Percentiles rank a stretch among this genome's conserved stretches.
Conservation (phyloP, 768 basidiomycete genomes). For the Dictyophora rubrovolvata region DNA sequence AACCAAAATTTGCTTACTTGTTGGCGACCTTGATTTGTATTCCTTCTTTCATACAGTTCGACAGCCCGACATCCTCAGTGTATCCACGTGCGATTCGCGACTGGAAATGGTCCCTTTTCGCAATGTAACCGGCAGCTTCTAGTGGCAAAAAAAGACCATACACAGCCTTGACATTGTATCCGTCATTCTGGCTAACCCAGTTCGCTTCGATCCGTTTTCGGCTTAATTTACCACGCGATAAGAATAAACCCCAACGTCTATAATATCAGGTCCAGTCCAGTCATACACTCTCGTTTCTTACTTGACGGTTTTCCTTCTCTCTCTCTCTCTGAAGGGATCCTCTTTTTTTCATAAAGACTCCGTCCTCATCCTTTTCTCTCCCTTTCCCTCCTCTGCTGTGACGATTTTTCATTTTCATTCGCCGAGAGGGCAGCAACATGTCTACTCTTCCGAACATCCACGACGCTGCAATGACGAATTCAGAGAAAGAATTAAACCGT, state of each 20-base stretch:
- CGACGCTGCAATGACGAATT: neutral
- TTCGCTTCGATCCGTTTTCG: neutral
- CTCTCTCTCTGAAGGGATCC: neutral
- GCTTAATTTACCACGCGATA: neutral
- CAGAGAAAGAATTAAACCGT: neutral
- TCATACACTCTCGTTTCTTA: neutral
- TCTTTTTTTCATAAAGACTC: neutral
- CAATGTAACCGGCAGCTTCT: neutral
- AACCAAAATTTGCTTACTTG: no score
- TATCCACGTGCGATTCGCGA: neutral
- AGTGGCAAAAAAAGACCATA: neutral
- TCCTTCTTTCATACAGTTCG: no score
- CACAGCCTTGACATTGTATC: no score
- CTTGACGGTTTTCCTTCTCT: neutral
- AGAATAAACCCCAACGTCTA: neutral
- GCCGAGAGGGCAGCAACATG: neutral
- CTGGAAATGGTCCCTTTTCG: neutral
- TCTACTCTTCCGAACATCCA: neutral
- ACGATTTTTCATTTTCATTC: no score
- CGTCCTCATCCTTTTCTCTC: neutral
- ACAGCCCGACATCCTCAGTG: neutral
- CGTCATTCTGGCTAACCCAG: no score
- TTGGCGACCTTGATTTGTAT: no score
- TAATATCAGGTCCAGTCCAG: neutral
- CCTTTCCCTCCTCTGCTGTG: neutral